Conservation (phyloP, 2,329 filamentous ascomycete species). For the Onygena corvina region DNA sequence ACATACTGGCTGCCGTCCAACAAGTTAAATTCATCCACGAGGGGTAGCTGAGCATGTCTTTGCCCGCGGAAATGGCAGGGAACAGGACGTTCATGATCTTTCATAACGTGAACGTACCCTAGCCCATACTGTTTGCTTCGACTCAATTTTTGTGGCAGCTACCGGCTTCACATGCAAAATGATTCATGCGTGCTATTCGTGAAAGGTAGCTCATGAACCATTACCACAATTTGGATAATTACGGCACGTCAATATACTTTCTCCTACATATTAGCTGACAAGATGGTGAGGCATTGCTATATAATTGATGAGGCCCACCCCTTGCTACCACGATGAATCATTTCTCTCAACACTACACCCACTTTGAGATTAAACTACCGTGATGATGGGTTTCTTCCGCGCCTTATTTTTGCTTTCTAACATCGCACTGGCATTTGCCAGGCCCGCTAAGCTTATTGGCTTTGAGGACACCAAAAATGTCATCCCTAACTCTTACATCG, state of each 20-base stretch:
- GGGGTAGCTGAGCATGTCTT: not conserved
- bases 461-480: not conserved
- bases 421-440: not conserved
- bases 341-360: not conserved
- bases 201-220: not conserved
- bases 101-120: not conserved
- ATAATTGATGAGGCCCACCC: not conserved
- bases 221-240: not conserved
- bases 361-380: not conserved
- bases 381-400: conserved; percentile 3
- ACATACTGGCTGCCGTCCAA: not conserved
- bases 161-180: not conserved
- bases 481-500: conserved; percentile 10
- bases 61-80: not conserved
- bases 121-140: not conserved
- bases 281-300: not conserved
- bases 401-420: not conserved
- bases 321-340: not conserved
- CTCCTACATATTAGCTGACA: not conserved
- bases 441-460: not conserved
- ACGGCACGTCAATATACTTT: not conserved
- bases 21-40: not conserved
- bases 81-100: not conserved
- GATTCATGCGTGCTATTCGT: not conserved
- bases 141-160: not conserved